Evolutionary conservation across 805 yeast species (phyloP), one percentile per base, ranked within the genome.

Genomic region (Lachancea sp.): DNA sequence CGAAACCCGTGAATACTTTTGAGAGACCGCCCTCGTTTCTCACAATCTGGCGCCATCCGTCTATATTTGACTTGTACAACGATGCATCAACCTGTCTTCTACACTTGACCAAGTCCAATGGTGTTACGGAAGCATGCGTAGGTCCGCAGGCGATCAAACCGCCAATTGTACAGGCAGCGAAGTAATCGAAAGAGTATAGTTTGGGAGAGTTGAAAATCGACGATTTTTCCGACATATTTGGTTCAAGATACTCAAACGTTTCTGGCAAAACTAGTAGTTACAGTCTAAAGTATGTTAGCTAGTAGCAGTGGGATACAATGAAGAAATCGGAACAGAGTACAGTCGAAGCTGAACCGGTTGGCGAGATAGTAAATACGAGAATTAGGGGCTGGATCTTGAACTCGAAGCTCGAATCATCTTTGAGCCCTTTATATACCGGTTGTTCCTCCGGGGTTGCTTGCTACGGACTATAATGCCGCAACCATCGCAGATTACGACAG

Each of bases 91-190:
- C 97, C 69, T 91, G 98, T 55, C 91, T 73, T 63, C 98, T 82
- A 70, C 95, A 85, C 69, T 91, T 91, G 62, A 93, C 95, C 45
- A 93, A 70, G 69, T 91, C 99, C 47, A 91, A 73, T 3, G 98
- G 98, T 6, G 96, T 86, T 20, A 93, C 95, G 2, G 85, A 78
- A 1, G 96, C 80, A 66, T 91, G 99, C 12, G 98, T 91, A 29
- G 98, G 96, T 13, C 97, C 97, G 73, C 98, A 91, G 1, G 98
- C 97, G 47, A 84, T 52, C 6, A 78, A 66, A 43, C 85, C 85
- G 33, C 85, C 85, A 10, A 78, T 42, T 1, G 81, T 73, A 55
- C 83, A 78, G 11, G 82, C 52, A 1, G 65, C 54, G 44, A 60
- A 63, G 38, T 57, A 63, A 37, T 58, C 58, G 5, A 49, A 48